Base-by-base conservation (phyloP, 2,329 filamentous ascomycete genomes). In the Colletotrichum sp. region DNA sequence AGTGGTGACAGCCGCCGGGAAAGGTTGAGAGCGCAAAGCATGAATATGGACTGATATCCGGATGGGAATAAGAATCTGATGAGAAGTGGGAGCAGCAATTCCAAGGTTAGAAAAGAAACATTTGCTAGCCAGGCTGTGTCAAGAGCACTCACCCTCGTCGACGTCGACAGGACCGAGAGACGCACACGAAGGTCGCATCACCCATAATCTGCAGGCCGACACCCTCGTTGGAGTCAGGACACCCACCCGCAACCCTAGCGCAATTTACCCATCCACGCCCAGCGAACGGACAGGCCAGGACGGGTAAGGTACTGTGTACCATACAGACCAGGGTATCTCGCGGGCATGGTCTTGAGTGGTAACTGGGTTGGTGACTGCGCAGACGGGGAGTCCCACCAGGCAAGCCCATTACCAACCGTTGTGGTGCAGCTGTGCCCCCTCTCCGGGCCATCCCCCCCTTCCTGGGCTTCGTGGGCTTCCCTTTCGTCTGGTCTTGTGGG, bases 161-260 rank as follows among this genome's bases (percentile, higher is more conserved):
- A 26, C 66, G 66, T 32, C 52, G 30, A 60, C 34, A 24, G 18
- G 67, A 62, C 67, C 32, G 49, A 52, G 68, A 70, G 66, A 69
- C 30, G 44, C 66, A 59, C 21, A 39, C 66, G 30, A 44, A 28
- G 52, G 52, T 21, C 34, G 24, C 68, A 52, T 26, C 57, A 70
- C 57, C 67, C 68, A 70, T 52, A 70, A 70, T 70, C 68, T 70
- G 57, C 68, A 70, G 39, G 57, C 39, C 49, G 70, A 76, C 70
- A 76, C 70, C 44, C 70, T 69, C 64, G 69, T 72, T 76, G 73
- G 69, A 75, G 64, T 15, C 60, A 75, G 71, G 36, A 67, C 75
- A 75, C 71, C 71, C 74, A 76, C 71, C 65, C 71, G 71, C 72
- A 70, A 75, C 60, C 71, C 75, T 71, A 66, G 71, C 52, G 70